A percentile compares a stretch with the other conserved stretches of the same genome.
These are phyloP conservation scores for Martensiomyces pterosporus DNA, from an alignment of 192 early-diverging fungal species.

Conservation along the genomic window DNA sequence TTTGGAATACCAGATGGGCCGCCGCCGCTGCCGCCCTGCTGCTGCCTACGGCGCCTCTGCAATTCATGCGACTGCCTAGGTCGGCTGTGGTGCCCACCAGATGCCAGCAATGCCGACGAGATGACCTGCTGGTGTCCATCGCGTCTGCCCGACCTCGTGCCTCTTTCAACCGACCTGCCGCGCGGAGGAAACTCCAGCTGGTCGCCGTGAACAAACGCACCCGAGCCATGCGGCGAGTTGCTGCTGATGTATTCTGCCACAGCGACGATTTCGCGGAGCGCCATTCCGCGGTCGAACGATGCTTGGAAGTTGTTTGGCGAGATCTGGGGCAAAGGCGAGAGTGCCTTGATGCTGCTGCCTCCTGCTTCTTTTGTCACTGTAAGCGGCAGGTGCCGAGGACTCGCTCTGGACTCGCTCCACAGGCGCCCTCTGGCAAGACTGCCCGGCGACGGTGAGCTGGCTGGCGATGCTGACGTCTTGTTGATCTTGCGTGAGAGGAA, in stretches of 20 bases:
- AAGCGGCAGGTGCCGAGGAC: no score
- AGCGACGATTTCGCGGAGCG: slow-evolving; percentile 22
- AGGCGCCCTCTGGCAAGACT: slow-evolving; percentile 11
- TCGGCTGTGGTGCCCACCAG: no score
- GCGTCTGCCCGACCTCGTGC: background rate
- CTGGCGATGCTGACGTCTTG: background rate
- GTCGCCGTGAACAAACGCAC: no score
- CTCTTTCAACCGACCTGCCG: slow-evolving; percentile 14
- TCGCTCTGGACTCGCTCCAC: no score
- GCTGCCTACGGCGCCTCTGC: no score
- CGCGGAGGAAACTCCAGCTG: slow-evolving; percentile 16
- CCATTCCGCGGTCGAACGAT: slow-evolving; percentile 43
- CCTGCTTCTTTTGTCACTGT: no score
- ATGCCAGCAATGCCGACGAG: slow-evolving; percentile 6
- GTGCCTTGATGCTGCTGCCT: slow-evolving; percentile 16
- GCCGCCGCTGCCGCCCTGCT: no score
- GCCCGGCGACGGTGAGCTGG: slow-evolving; percentile 3
- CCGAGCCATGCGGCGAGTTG: background rate
- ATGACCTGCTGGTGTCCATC: slow-evolving; percentile 11
- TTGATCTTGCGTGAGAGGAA: background rate
- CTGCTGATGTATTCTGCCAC: slow-evolving; percentile 22
- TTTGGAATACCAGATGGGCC: slow-evolving; percentile 10
- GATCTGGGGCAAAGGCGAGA: slow-evolving; percentile 37
- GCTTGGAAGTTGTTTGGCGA: slow-evolving; percentile 49
- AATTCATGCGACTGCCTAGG: no score